Conservation (phyloP, 192 early-diverging fungal genomes). For the Spinellus fusiger region DNA sequence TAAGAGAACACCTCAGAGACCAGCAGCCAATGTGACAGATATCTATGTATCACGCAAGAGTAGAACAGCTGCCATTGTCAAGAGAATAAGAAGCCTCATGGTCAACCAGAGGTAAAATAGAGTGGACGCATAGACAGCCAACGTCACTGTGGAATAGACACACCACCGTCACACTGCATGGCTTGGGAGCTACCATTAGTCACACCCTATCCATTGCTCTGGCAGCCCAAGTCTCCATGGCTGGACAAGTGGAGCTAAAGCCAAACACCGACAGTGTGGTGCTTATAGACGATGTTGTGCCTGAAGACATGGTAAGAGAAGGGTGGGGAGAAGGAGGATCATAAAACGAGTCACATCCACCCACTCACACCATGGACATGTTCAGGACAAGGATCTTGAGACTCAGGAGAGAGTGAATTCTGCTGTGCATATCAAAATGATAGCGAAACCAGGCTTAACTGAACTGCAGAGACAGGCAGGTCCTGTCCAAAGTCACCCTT, state of each 20-base stretch:
- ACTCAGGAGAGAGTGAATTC: conserved; percentile 60
- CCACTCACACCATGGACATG: too few relatives aligned
- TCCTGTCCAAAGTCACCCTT: conserved; percentile 11
- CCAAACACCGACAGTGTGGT: conserved; percentile 62
- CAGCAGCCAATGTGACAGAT: conserved; percentile 61
- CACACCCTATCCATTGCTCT: conserved; percentile 63
- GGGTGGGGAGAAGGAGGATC: background rate
- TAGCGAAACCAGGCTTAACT: conserved; percentile 15
- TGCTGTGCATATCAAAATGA: conserved; percentile 65
- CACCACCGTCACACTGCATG: conserved; percentile 65
- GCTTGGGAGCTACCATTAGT: conserved; percentile 69
- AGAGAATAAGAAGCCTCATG: conserved; percentile 61
- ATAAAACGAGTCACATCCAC: background rate
- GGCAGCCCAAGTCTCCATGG: conserved; percentile 48
- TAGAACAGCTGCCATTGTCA: conserved; percentile 47
- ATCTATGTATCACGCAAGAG: conserved; percentile 75
- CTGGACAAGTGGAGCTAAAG: conserved; percentile 54
- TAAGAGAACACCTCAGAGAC: conserved; percentile 57
- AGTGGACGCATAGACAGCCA: background rate
- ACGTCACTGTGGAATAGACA: conserved; percentile 25
- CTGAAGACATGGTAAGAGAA: conserved; percentile 50
- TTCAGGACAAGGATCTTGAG: conserved; percentile 43
- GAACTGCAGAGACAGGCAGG: conserved; percentile 13
- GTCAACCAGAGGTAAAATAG: conserved; percentile 42
- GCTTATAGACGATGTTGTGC: conserved; percentile 75